Base-by-base conservation (phyloP, 805 yeast genomes). In the Groenewaldozyma tartarivorans region DNA sequence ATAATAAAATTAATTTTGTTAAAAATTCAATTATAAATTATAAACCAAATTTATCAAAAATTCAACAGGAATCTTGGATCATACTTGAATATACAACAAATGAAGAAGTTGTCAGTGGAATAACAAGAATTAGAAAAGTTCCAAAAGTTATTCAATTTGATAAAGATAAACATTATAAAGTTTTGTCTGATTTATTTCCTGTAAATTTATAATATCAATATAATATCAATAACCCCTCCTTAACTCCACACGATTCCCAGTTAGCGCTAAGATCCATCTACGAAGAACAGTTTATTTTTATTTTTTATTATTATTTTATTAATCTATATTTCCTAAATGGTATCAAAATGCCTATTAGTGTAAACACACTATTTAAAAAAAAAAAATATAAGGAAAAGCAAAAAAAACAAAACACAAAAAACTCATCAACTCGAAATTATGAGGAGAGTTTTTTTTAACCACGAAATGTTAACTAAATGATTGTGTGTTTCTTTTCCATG, bases 111-210 rank as follows among this genome's bases (percentile, higher is more conserved):
- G 17, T 22, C 16, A n/a, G 29, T 16, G 5, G 13, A 15, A 19
- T 11, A 11, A 41, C 41, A 2, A 31, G 41, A 13, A 45, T 45
- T 29, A 38, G 41, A 17, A 26, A 24, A 18, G 49, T 50, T 51
- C 33, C 50, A 2, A 18, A 40, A 6, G 43, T 48, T 13, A 34
- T 48, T 9, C 9, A 29, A 5, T 20, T 75, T 1, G 63, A 71
- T 2, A 71, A 24, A 24, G 7, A 9, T 7, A 24, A 24, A 13
- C 29, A 24, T 7, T 24, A 24, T 24, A 24, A 13, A 24, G 29
- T 24, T 24, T 13, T 24, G 29, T 9, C 11, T 13, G 29, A 24
- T 13, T 24, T 24, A 13, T 24, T 9, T 24, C 29, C 29, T 7
- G n/a, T n/a, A n/a, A n/a, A n/a, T n/a, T n/a, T n/a, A n/a, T n/a